These are phyloP conservation scores for Brassica juncea DNA, from an alignment of 345 rosid species.

Conservation along the genomic window DNA sequence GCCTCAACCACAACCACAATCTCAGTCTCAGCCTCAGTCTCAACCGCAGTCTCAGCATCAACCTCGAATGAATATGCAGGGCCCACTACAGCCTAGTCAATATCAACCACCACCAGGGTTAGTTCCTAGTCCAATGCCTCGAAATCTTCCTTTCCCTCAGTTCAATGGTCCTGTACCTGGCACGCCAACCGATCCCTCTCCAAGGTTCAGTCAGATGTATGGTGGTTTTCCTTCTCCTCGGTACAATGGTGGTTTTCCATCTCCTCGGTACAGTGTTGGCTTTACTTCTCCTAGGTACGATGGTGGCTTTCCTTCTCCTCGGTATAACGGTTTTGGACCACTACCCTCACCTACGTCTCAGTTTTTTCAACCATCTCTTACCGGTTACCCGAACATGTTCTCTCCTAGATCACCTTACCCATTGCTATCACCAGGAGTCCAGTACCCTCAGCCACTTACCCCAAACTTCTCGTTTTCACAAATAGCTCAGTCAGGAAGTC, in stretches of 20 bases:
- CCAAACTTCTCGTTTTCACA: conserved; percentile 81
- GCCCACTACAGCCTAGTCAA: conserved; percentile 44
- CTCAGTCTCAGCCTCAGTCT: neutral
- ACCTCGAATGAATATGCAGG: conserved; percentile 29
- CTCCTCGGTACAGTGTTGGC: conserved; percentile 55
- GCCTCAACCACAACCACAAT: neutral
- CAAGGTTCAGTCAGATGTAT: conserved; percentile 51
- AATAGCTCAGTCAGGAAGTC: conserved; percentile 62
- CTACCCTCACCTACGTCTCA: conserved; percentile 85
- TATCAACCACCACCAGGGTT: conserved; percentile 40
- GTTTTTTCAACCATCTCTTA: conserved; percentile 73
- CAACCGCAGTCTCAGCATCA: conserved; percentile 23
- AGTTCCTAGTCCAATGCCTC: conserved; percentile 41
- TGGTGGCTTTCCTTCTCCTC: conserved; percentile 48
- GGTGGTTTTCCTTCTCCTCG: conserved; percentile 55
- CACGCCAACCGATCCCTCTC: conserved; percentile 50
- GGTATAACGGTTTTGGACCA: conserved; percentile 59
- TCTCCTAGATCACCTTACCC: conserved; percentile 82
- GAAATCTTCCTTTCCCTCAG: conserved; percentile 52
- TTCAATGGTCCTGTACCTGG: conserved; percentile 58
- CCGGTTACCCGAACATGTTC: conserved; percentile 56
- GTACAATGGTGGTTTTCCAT: conserved; percentile 42
- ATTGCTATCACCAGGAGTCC: conserved; percentile 70
- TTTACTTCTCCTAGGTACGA: conserved; percentile 49
- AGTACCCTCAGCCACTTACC: conserved; percentile 73